Base-by-base conservation (phyloP, 2,329 filamentous ascomycete species). In the Xylaria arbuscula region DNA sequence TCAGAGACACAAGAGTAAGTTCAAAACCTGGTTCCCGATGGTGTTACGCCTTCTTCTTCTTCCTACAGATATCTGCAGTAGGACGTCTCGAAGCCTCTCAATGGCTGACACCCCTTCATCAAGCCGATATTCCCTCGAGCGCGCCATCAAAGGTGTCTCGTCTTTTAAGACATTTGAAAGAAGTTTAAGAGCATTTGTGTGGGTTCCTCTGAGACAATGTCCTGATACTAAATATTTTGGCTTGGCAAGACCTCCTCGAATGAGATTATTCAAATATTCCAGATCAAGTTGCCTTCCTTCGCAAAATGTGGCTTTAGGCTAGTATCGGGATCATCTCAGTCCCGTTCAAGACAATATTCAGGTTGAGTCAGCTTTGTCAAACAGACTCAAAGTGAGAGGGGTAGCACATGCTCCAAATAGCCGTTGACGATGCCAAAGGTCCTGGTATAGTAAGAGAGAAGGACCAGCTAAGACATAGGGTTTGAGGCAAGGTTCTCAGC, bases 231-330 rank as follows among this genome's bases (percentile, higher is more conserved):
- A 9, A 61, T 38, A 32, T 66, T 8, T n/a, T 57, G 3, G 34
- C 42, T 10, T 62, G n/a, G 45, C 22, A 62, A n/a, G 34, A 47
- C n/a, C 45, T 66, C 17, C 36, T 58, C 24, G 53, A 58, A 28
- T 57, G 34, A n/a, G 22, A 61, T n/a, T n/a, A n/a, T n/a, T 40
- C 13, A 5, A n/a, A 19, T 10, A 15, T 34, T 62, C 19, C 3
- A 13, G 24, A 17, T 47, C 28, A 55, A 22, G 1, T 17, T 15
- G 6, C n/a, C 17, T 36, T 17, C 32, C 11, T n/a, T n/a, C n/a
- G n/a, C 7, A 56, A n/a, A 6, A 17, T 15, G 2, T 17, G 7
- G n/a, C 7, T 13, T 24, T 28, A 1, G 9, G 13, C 2, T 15
- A 9, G 15, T 17, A 47, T 47, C 17, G 3, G 11, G 7, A 2